Evolutionary conservation across 1,284 basidiomycete species (phyloP).

Genomic region (Omphalotus olearius): DNA sequence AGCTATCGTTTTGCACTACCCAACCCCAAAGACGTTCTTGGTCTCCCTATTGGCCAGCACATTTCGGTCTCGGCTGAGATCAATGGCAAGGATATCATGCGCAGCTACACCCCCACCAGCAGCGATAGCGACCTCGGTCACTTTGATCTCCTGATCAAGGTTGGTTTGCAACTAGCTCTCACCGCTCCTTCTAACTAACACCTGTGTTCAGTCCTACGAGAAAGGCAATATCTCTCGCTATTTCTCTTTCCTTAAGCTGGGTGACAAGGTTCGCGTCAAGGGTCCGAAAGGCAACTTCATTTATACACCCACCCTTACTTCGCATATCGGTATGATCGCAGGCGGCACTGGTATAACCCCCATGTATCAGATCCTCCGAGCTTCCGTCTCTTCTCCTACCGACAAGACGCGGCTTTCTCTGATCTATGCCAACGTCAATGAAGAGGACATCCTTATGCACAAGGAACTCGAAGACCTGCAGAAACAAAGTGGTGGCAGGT

Average conservation of each 20-base stretch:
- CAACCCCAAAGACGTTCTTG: conserved; percentile 69
- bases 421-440: conserved; percentile 95
- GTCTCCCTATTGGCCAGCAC: conserved; percentile 96
- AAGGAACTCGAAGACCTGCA: conserved; percentile 83
- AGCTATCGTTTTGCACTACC: conserved; percentile 93
- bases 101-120: conserved; percentile 94
- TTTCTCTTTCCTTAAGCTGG: conserved; percentile 77
- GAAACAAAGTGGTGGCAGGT: conserved; percentile 60
- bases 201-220: conserved; percentile 74
- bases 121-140: conserved; percentile 89
- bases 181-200: conserved; percentile 6
- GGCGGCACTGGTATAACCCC: conserved; percentile 96
- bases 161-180: conserved; percentile 25
- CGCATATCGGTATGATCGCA: conserved; percentile 92
- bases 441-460: conserved; percentile 85
- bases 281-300: conserved; percentile 95
- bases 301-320: conserved; percentile 66
- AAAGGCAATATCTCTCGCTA: conserved; percentile 94
- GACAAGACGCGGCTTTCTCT: conserved; percentile 83
- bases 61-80: conserved; percentile 90
- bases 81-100: conserved; percentile 83
- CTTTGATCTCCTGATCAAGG: conserved; percentile 98
- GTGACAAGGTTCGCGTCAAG: conserved; percentile 85
- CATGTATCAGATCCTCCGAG: conserved; percentile 95
- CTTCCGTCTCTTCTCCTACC: conserved; percentile 79